phyloP scores from a whole-genome alignment of 192 early-diverging fungal genomes.

The Coemansia sp. region DNA sequence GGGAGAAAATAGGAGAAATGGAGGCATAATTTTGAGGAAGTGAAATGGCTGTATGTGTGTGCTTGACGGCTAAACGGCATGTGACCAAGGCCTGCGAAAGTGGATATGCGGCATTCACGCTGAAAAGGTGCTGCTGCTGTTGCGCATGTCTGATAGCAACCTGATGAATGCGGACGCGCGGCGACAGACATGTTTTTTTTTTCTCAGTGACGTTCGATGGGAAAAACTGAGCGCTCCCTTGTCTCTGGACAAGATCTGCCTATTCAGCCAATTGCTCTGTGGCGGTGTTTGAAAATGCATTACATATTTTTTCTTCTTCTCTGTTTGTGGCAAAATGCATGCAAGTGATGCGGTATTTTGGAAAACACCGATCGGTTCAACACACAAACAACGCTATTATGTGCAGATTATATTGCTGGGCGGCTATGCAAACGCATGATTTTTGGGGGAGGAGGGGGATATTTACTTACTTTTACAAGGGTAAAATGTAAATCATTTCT shows the following conservation, averaged over 20 bases:
- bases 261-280: not conserved
- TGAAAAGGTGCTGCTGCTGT: not conserved
- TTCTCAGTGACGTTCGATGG: not conserved
- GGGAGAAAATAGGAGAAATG: too few relatives aligned
- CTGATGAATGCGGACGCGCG: not conserved
- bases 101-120: not conserved
- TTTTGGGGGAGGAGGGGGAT: not conserved
- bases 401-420: not conserved
- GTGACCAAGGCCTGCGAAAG: not conserved
- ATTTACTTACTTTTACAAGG: not conserved
- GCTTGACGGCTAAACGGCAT: not conserved
- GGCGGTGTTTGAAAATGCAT: not conserved
- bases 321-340: not conserved
- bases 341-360: not conserved
- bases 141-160: not conserved
- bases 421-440: not conserved
- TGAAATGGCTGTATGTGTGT: not conserved
- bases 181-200: not conserved
- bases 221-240: not conserved
- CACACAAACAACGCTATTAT: not conserved
- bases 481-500: not conserved
- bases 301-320: too few relatives aligned
- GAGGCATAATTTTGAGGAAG: too few relatives aligned
- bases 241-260: not conserved
- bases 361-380: not conserved